phyloP scores from a whole-genome alignment of 495 filamentous ascomycete genomes.

The Glonium stellatum region DNA sequence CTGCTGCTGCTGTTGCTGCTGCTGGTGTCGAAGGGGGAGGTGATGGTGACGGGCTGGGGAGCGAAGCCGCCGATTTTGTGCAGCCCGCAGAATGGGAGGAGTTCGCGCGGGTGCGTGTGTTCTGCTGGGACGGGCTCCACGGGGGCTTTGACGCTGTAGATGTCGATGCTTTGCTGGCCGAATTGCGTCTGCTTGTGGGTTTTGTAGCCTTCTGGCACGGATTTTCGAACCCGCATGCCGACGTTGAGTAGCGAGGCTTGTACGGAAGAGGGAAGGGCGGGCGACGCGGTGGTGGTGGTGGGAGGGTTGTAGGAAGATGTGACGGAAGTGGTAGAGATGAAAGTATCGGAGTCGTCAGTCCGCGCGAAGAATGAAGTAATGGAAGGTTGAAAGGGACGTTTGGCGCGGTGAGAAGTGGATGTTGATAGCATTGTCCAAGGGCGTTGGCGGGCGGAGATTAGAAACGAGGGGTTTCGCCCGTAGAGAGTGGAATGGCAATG shows the following conservation, averaged over 20 bases:
- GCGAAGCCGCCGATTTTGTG: slow-evolving; percentile 54
- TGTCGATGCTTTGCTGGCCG: slow-evolving; percentile 6
- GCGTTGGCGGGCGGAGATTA: neutral
- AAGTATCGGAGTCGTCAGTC: slow-evolving; percentile 12
- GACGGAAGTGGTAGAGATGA: slow-evolving; percentile 12
- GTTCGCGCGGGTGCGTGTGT: slow-evolving; percentile 39
- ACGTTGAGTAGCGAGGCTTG: slow-evolving; percentile 77
- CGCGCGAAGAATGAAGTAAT: slow-evolving; percentile 38
- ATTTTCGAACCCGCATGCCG: slow-evolving; percentile 89
- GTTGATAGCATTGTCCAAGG: slow-evolving; percentile 2
- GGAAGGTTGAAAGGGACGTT: slow-evolving; percentile 41
- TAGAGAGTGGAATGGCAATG: too few species aligned
- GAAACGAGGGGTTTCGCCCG: neutral
- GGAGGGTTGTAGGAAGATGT: slow-evolving; percentile 39
- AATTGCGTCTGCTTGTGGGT: slow-evolving; percentile 43
- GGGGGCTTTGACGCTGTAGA: slow-evolving; percentile 12
- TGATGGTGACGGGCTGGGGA: slow-evolving; percentile 36
- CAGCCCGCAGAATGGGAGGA: slow-evolving; percentile 72
- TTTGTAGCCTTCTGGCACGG: slow-evolving; percentile 87
- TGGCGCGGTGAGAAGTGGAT: slow-evolving; percentile 29
- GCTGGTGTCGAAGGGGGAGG: slow-evolving; percentile 5
- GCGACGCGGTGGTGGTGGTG: slow-evolving; percentile 21
- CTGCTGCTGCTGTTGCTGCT: neutral
- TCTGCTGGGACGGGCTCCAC: slow-evolving; percentile 24
- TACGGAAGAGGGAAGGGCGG: slow-evolving; percentile 52